phyloP scores from a whole-genome alignment of 139 green algal species.

The Chlamydomonas applanata region DNA sequence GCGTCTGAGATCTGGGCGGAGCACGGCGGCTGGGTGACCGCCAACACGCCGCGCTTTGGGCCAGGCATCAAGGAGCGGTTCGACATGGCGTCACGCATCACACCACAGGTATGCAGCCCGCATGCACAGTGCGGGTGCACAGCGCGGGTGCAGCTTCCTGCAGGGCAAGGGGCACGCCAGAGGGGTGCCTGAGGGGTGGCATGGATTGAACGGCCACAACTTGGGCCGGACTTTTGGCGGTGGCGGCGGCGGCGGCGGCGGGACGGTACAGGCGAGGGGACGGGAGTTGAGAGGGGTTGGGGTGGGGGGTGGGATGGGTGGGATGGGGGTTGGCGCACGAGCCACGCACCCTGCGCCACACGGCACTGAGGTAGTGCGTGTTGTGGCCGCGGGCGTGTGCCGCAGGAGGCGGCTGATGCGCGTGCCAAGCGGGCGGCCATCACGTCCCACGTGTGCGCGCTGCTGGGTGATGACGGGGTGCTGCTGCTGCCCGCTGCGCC shows the following conservation, averaged over 20 bases:
- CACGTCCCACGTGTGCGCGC: constrained; percentile 39
- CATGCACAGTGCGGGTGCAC: not conserved
- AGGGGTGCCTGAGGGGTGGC: too few relatives aligned
- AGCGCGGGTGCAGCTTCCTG: not conserved
- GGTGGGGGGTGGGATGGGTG: too few relatives aligned
- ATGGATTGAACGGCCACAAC: too few relatives aligned
- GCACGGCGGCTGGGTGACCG: constrained; percentile 72
- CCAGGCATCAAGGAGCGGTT: constrained; percentile 82
- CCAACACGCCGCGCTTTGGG: constrained; percentile 66
- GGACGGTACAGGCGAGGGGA: too few relatives aligned
- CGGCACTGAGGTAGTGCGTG: not conserved
- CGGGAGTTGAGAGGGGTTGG: too few relatives aligned
- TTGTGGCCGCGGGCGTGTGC: not conserved
- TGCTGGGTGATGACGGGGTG: constrained; percentile 65
- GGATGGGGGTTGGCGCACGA: too few relatives aligned
- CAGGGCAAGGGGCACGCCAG: constrained; percentile 7
- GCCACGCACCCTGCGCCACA: not conserved
- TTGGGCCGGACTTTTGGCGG: too few relatives aligned
- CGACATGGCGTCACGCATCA: constrained; percentile 62
- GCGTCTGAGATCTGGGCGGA: constrained; percentile 74
- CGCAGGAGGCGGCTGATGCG: constrained; percentile 12
- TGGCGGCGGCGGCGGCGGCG: too few relatives aligned
- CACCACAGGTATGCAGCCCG: constrained; percentile 24
- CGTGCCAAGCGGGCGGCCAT: constrained; percentile 31
- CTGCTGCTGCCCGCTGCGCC: constrained; percentile 73